Percentiles rank a stretch among this genome's conserved stretches.
These are phyloP conservation scores for Helichrysum umbraculigerum DNA, from an alignment of 129 eudicot species.

Conservation along the genomic window DNA sequence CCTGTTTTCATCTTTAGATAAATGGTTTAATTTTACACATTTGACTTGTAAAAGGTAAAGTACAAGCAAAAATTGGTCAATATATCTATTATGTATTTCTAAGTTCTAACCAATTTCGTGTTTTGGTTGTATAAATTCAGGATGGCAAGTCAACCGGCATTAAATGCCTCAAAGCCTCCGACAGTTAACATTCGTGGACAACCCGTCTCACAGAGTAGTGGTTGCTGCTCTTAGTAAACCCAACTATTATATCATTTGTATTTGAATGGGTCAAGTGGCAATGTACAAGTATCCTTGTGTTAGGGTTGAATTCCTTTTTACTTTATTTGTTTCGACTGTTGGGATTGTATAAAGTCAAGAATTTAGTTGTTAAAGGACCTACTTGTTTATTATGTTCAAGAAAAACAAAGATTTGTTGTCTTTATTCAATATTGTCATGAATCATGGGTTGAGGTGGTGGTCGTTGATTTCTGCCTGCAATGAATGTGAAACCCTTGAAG, in stretches of 20 bases:
- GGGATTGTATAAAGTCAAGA: constrained; percentile 39
- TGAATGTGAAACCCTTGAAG: not conserved
- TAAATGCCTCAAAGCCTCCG: constrained; percentile 66
- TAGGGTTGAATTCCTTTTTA: constrained; percentile 36
- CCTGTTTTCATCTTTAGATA: not conserved
- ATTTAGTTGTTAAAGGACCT: constrained; percentile 24
- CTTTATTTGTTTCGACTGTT: constrained; percentile 24
- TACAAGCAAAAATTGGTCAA: not conserved
- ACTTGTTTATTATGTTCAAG: constrained; percentile 23
- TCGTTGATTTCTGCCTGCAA: not conserved
- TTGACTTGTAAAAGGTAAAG: not conserved
- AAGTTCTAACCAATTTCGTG: not conserved
- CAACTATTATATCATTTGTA: constrained; percentile 3
- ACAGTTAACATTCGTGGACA: constrained; percentile 83
- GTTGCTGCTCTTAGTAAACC: constrained; percentile 70
- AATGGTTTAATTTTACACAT: not conserved
- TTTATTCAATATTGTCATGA: constrained; percentile 8
- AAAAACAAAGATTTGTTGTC: constrained; percentile 11
- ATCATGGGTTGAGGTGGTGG: constrained; percentile 10
- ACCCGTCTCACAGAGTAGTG: constrained; percentile 75
- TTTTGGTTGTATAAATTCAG: constrained; percentile 32
- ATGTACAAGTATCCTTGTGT: constrained; percentile 39
- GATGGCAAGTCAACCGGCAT: constrained; percentile 85
- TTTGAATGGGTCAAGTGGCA: constrained; percentile 35
- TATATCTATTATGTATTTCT: not conserved